Conservation (phyloP, 2,329 filamentous ascomycete species). For the Zarea fungicola region DNA sequence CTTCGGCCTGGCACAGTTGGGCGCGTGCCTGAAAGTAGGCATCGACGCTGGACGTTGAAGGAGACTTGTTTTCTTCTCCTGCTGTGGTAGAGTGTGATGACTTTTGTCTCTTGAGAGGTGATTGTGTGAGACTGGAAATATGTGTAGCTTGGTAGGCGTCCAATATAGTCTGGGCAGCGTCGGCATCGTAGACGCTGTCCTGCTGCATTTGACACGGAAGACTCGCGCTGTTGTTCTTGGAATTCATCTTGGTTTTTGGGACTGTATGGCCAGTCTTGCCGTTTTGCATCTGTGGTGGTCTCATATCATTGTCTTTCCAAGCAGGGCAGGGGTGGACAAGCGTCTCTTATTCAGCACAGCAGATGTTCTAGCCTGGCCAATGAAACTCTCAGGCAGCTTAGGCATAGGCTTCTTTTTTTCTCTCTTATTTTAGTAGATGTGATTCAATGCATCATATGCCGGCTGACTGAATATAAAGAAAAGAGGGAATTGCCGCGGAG, state of each 20-base stretch:
- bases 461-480: no score
- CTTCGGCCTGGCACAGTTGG: conserved; percentile 2
- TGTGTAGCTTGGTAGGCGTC: neutral
- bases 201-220: neutral
- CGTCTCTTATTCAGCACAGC: neutral
- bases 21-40: neutral
- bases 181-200: neutral
- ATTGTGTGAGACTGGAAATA: neutral
- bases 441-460: no score
- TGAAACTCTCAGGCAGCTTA: no score
- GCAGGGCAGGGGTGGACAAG: neutral
- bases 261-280: neutral
- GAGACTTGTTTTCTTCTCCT: neutral
- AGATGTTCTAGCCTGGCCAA: no score
- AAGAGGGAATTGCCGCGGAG: no score
- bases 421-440: no score
- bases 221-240: neutral
- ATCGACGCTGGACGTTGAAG: neutral
- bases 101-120: conserved; percentile 7
- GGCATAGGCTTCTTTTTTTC: no score
- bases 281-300: neutral
- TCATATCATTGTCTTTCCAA: conserved; percentile 3
- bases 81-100: neutral
- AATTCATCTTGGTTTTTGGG: neutral
- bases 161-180: neutral